Base-by-base conservation (phyloP, 2,329 filamentous ascomycete species). In the Beauveria sp. region DNA sequence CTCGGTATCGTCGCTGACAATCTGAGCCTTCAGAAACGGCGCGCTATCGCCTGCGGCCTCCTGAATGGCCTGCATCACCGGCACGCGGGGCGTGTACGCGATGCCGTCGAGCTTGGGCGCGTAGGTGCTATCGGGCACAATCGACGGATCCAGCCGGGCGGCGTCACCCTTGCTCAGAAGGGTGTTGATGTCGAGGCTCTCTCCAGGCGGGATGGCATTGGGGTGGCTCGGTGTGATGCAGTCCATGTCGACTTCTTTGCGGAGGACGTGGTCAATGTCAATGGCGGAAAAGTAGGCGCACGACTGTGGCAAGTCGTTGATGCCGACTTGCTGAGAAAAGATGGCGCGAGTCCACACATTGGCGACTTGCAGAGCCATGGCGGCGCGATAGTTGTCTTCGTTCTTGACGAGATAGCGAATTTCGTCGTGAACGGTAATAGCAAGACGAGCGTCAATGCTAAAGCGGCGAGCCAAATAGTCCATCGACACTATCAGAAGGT, bases 181-280 rank as follows among this genome's bases (percentile, higher is more conserved):
- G n/a, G 86, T 74, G 3, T 75, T 71, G 59, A 99, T 96, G 70
- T 96, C 92, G 9, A 99, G 73, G 63, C 86, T 92, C 75, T 97
- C 92, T 41, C 96, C 94, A 2, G 86, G 88, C 0, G 90, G 82
- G 47, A 99, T 97, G 34, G 87, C 80, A 0, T 82, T 80, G 0
- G 83, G 82, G 72, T 99, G 90, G 48, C 89, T 94, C 1, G 94
- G 94, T 0, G 94, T 99, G 48, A 97, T 76, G 71, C 94, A 99
- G 70, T 96, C 90, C 91, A 99, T 96, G 72, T 99, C 89, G 4
- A 99, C 96, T 74, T 99, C 94, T 72, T 99, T 99, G 56, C 94
- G 85, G n/a, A 99, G 80, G 3, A 99, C 92, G 67, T 91, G 87
- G 70, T 99, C 94, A 66, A 99, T 90, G 70, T 99, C 94, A 6